A percentile compares a stretch with the other conserved stretches of the same genome.
phyloP scores from a whole-genome alignment of 352 stramenopile species.

The Nothophytophthora sp. region DNA sequence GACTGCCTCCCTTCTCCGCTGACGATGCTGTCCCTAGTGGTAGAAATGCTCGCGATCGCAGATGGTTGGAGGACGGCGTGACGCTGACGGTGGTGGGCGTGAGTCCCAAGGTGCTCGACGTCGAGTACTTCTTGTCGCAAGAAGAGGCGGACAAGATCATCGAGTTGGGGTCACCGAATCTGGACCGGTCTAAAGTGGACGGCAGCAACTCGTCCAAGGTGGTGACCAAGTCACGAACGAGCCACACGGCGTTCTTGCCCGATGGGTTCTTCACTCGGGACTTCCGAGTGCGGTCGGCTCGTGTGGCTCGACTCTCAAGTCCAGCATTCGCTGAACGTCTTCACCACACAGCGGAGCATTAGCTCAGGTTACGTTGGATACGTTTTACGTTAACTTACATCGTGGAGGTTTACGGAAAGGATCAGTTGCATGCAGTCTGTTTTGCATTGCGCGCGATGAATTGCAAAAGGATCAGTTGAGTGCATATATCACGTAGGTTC shows the following conservation, averaged over 20 bases:
- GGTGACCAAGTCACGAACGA: conserved; percentile 67
- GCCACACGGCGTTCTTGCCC: conserved; percentile 75
- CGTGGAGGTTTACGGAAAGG: too few species aligned
- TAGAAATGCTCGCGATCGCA: too few species aligned
- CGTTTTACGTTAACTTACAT: too few species aligned
- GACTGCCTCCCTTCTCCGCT: too few species aligned
- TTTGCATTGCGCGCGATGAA: too few species aligned
- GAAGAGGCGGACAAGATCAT: conserved; percentile 61
- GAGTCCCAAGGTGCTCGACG: conserved; percentile 73
- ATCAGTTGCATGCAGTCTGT: too few species aligned
- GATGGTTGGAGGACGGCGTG: conserved; percentile 67
- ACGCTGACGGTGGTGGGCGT: conserved; percentile 66
- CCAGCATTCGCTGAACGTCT: conserved; percentile 65
- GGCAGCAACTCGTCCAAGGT: conserved; percentile 61
- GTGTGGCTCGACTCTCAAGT: conserved; percentile 63
- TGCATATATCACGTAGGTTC: too few species aligned
- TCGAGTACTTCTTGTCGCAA: conserved; percentile 64
- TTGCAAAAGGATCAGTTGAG: too few species aligned
- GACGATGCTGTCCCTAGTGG: too few species aligned
- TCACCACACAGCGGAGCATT: too few species aligned
- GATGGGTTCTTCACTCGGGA: conserved; percentile 65
- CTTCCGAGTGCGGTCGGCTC: conserved; percentile 60
- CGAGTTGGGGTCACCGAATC: conserved; percentile 36
- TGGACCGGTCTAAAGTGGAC: conserved; percentile 71
- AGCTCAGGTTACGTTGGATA: too few species aligned